Conservation (phyloP, 352 stramenopile species). For the Peronospora destructor region DNA sequence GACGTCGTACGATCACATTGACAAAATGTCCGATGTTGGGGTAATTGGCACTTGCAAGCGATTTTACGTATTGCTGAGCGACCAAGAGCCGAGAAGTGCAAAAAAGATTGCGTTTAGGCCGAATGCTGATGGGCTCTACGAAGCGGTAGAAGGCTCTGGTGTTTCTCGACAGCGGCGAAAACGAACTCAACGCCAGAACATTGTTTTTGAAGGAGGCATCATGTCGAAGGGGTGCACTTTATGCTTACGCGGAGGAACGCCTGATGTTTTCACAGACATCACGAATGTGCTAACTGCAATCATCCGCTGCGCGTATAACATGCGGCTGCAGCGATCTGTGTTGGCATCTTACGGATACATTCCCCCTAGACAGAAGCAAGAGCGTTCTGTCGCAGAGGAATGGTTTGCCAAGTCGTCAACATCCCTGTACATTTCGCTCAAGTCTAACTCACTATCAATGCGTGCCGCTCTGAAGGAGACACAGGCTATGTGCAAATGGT, state of each 20-base stretch:
- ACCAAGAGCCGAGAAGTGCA: slow-evolving; percentile 67
- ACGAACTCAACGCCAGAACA: slow-evolving; percentile 69
- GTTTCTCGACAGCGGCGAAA: slow-evolving; percentile 33
- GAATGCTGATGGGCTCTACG: slow-evolving; percentile 20
- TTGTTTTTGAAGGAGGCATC: slow-evolving; percentile 80
- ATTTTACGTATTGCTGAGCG: slow-evolving; percentile 81
- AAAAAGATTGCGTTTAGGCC: slow-evolving; percentile 42
- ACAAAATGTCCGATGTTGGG: slow-evolving; percentile 75
- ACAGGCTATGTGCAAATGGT: slow-evolving; percentile 78
- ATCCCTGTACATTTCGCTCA: slow-evolving; percentile 78
- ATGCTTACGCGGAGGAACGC: slow-evolving; percentile 63
- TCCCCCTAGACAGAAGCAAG: slow-evolving; percentile 37
- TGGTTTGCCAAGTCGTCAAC: slow-evolving; percentile 77
- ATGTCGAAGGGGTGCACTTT: slow-evolving; percentile 71
- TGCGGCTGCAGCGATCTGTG: slow-evolving; percentile 61
- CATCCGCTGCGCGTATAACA: slow-evolving; percentile 73
- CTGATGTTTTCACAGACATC: slow-evolving; percentile 62
- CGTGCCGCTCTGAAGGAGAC: slow-evolving; percentile 74
- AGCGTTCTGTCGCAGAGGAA: slow-evolving; percentile 69
- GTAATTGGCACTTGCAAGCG: slow-evolving; percentile 74
- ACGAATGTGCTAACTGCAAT: slow-evolving; percentile 50
- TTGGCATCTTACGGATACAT: slow-evolving; percentile 58
- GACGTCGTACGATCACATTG: slow-evolving; percentile 81
- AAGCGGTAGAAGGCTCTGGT: slow-evolving; percentile 12
- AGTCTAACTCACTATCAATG: slow-evolving; percentile 83